Evolutionary conservation across 2,329 filamentous ascomycete genomes (phyloP).

Genomic region (Xylariaceae sp.): DNA sequence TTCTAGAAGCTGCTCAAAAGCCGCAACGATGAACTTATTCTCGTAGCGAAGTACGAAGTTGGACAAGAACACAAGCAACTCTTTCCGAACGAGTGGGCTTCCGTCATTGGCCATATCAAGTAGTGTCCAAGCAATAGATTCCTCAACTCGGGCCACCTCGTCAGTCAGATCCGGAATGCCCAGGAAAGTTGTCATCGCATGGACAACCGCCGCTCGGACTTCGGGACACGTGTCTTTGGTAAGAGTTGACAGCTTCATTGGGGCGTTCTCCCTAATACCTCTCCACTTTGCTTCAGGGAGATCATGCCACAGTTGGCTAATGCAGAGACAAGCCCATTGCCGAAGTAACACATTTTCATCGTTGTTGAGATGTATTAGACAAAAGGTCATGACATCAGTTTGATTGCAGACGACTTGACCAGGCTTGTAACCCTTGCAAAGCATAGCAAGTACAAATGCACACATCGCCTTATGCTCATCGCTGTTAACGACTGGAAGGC

Average conservation of each 20-base stretch:
- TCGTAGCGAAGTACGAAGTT: conserved; percentile 90
- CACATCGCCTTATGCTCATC: conserved; percentile 99
- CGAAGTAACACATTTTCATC: conserved; percentile 86
- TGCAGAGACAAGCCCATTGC: conserved; percentile 94
- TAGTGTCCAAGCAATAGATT: conserved; percentile 86
- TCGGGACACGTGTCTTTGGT: conserved; percentile 88
- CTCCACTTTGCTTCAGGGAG: conserved; percentile 94
- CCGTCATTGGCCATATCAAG: conserved; percentile 93
- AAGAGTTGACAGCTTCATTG: conserved; percentile 78
- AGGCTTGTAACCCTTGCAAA: conserved; percentile 93
- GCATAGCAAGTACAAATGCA: conserved; percentile 95
- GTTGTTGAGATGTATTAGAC: conserved; percentile 82
- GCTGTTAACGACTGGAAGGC: conserved; percentile 83
- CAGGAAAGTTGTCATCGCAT: conserved; percentile 91
- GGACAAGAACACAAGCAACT: conserved; percentile 92
- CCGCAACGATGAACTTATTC: conserved; percentile 88
- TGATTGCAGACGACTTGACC: conserved; percentile 92
- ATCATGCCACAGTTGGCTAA: conserved; percentile 93
- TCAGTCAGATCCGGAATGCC: conserved; percentile 92
- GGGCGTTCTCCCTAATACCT: conserved; percentile 88
- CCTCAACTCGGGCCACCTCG: conserved; percentile 89
- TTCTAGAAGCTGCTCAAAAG: conserved; percentile 87
- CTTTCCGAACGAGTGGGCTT: conserved; percentile 91
- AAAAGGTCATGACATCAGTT: conserved; percentile 88
- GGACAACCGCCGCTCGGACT: conserved; percentile 90